A percentile compares a stretch with the other conserved stretches of the same genome.
phyloP scores from a whole-genome alignment of 2,329 filamentous ascomycete genomes.

The Saccharata proteae region DNA sequence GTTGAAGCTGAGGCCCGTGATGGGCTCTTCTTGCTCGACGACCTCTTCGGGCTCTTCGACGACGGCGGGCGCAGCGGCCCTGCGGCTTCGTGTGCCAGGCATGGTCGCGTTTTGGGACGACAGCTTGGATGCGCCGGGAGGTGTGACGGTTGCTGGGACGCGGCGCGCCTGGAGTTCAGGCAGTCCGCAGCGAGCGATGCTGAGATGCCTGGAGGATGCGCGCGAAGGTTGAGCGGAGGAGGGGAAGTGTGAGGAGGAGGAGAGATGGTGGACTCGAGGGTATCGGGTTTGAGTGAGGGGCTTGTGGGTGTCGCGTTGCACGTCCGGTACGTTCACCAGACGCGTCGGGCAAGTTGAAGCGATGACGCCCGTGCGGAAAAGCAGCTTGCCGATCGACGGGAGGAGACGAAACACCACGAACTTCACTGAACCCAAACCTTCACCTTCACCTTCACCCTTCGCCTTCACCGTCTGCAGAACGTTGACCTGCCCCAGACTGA shows the following conservation, averaged over 20 bases:
- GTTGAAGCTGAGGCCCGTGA: conserved; percentile 56
- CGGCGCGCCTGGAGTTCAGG: background rate
- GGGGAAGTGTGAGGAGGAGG: conserved; percentile 2
- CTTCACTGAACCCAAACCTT: too few relatives aligned
- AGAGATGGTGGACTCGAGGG: too few relatives aligned
- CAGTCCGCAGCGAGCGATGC: background rate
- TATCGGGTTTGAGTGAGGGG: too few relatives aligned
- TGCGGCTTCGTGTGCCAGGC: conserved; percentile 23
- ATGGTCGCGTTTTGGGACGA: conserved; percentile 9
- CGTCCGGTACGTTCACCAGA: too few relatives aligned
- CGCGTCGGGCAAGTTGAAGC: too few relatives aligned
- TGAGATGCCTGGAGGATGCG: background rate
- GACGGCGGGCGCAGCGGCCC: conserved; percentile 21
- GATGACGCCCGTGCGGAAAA: too few relatives aligned
- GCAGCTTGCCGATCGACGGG: too few relatives aligned
- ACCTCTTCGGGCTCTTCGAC: conserved; percentile 12
- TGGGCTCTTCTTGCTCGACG: conserved; percentile 2
- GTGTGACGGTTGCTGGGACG: background rate
- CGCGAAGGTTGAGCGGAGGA: background rate
- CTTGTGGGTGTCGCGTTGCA: too few relatives aligned
- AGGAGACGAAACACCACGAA: too few relatives aligned
- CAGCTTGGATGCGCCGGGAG: conserved; percentile 7
- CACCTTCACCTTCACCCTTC: too few relatives aligned
- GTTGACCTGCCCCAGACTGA: too few relatives aligned
- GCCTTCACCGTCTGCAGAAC: too few relatives aligned